Conservation (phyloP, 164 flowering plant genomes). For the Vitis rupestris region DNA sequence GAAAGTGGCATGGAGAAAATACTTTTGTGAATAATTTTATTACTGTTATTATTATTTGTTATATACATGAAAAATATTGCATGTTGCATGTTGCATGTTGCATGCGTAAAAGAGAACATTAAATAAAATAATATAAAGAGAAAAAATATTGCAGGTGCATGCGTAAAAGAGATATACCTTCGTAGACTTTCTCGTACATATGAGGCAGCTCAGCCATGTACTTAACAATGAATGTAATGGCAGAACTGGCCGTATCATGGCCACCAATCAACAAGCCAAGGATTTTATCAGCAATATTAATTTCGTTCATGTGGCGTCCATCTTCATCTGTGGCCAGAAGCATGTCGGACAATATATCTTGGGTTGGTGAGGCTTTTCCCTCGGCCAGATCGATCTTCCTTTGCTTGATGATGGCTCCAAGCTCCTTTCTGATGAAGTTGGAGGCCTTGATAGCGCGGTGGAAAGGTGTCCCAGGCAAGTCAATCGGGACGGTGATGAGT, state of each 20-base stretch:
- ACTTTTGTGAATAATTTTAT: too few relatives aligned
- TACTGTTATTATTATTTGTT: too few relatives aligned
- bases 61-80: too few relatives aligned
- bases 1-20: too few relatives aligned
- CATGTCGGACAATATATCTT: conserved; percentile 10
- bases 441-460: not conserved
- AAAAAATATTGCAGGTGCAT: too few relatives aligned
- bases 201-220: conserved; percentile 14
- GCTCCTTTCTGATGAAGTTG: not conserved
- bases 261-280: conserved; percentile 1
- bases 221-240: conserved; percentile 5
- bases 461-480: conserved; percentile 1
- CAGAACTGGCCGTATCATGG: conserved; percentile 10
- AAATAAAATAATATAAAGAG: too few relatives aligned
- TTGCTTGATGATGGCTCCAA: not conserved
- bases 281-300: conserved; percentile 7
- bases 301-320: conserved; percentile 5
- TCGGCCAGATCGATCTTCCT: conserved; percentile 1
- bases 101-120: too few relatives aligned
- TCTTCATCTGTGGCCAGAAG: not conserved
- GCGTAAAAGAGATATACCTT: not conserved
- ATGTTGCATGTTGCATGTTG: too few relatives aligned
- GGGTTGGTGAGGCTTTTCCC: not conserved
- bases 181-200: not conserved
- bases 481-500: not conserved